Evolutionary conservation across 352 stramenopile species (phyloP).

Genomic region (Phytophthora capsici): DNA sequence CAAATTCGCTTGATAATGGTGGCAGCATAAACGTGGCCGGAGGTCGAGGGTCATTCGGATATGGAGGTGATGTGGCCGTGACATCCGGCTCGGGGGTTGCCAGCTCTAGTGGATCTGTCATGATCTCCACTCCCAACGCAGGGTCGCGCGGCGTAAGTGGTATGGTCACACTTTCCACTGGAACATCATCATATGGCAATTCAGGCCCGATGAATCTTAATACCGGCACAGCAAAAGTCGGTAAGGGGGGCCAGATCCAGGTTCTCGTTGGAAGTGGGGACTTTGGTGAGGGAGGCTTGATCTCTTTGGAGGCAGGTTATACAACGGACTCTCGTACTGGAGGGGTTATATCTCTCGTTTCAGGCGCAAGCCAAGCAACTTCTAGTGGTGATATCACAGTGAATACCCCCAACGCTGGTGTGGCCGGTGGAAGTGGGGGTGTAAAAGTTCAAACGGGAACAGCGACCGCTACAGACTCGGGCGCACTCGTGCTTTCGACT

Average conservation of each 20-base stretch:
- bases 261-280: constrained; percentile 72
- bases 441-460: constrained; percentile 67
- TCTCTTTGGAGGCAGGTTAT: constrained; percentile 76
- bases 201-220: constrained; percentile 62
- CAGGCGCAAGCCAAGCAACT: constrained; percentile 64
- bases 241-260: constrained; percentile 60
- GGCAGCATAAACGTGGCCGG: constrained; percentile 80
- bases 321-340: constrained; percentile 71
- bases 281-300: constrained; percentile 79
- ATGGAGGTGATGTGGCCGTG: constrained; percentile 64
- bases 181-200: constrained; percentile 57
- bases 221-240: constrained; percentile 54
- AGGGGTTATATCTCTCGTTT: constrained; percentile 62
- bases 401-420: constrained; percentile 65
- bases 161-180: constrained; percentile 43
- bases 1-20: constrained; percentile 89
- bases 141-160: constrained; percentile 62
- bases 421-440: constrained; percentile 59
- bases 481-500: constrained; percentile 58
- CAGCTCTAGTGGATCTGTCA: constrained; percentile 60
- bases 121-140: constrained; percentile 53
- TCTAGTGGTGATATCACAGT: constrained; percentile 76
- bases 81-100: constrained; percentile 54
- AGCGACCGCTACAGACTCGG: constrained; percentile 57
- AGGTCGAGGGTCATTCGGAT: constrained; percentile 71